Base-by-base conservation (phyloP, 1,284 basidiomycete genomes). In the Tremellales sp. region DNA sequence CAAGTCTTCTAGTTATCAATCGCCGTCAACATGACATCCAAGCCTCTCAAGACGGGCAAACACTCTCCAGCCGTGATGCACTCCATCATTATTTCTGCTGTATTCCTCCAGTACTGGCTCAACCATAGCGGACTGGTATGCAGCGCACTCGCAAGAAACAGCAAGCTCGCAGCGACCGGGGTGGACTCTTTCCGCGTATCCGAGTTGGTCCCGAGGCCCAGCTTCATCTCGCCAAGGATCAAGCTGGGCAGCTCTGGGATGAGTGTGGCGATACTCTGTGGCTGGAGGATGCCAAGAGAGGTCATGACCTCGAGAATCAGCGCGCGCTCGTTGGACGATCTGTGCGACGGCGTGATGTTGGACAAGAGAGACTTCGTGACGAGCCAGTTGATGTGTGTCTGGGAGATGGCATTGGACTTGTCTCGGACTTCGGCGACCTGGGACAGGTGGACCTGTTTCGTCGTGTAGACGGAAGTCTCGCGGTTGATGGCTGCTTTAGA, bases 401-500 rank as follows among this genome's bases (percentile, higher is more conserved):
- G 47, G 19, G 40, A 47, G 3, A 47, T 24, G 14, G 63, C 50
- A 13, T 56, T 53, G 27, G 53, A 51, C 18, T 48, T 51, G 43
- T 66, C 63, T 18, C 59, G 43, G 6, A 57, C 40, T 32, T 65
- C 62, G 36, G 65, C 48, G 12, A 63, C 53, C 27, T 61, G 59
- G 6, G 60, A 57, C n/a, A 48, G 34, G 16, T 55, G 51, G 2
- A 58, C 32, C 12, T 50, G 52, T 24, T 57, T 51, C 16, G 46
- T 19, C 3, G 56, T 54, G 44, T 65, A 66, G 19, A 56, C 38
- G 9, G 56, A 50, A 3, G 40, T 57, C 41, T 66, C 65, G 6
- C 65, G 48, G 35, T 60, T 60, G 42, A 65, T 66, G 5, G 65
- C 65, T 22, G 65, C 65, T 52, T 53, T 56, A 10, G 63, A 61